Percentiles rank a stretch among this genome's conserved stretches.
Evolutionary conservation across 202 grass and related monocot species (phyloP).

Genomic region (Carex sylvatica): DNA sequence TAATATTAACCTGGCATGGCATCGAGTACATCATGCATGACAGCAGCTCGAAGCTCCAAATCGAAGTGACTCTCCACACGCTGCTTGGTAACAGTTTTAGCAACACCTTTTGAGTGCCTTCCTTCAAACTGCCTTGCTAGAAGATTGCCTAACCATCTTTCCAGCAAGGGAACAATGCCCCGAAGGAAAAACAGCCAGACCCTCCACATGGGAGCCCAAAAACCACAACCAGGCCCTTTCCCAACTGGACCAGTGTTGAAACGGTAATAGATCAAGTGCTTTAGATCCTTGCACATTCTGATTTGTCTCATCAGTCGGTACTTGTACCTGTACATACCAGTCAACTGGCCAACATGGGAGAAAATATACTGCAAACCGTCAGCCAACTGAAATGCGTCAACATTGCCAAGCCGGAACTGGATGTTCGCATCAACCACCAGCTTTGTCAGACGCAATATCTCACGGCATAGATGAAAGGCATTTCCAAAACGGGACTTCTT

Average conservation of each 20-base stretch:
- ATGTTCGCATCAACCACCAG: constrained; percentile 98
- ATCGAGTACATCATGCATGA: constrained; percentile 99
- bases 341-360: constrained; percentile 95
- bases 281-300: constrained; percentile 99
- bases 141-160: constrained; percentile 95
- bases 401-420: constrained; percentile 92
- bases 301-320: constrained; percentile 96
- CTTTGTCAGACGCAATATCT: constrained; percentile 95
- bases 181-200: constrained; percentile 98
- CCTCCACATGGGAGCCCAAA: constrained; percentile 99
- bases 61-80: constrained; percentile 98
- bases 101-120: constrained; percentile 93
- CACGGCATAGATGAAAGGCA: constrained; percentile 96
- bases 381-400: constrained; percentile 92
- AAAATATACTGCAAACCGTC: constrained; percentile 99
- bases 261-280: constrained; percentile 97
- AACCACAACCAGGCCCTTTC: constrained; percentile 94
- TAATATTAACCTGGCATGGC: constrained; percentile 68
- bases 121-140: constrained; percentile 93
- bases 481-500: constrained; percentile 99
- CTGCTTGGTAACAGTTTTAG: constrained; percentile 99
- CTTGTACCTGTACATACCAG: constrained; percentile 99
- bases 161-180: constrained; percentile 91
- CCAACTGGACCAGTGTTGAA: constrained; percentile 99
- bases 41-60: constrained; percentile 91